These are phyloP conservation scores for Xanthoparmelia taractica DNA, from an alignment of 495 filamentous ascomycete species.

Conservation along the genomic window DNA sequence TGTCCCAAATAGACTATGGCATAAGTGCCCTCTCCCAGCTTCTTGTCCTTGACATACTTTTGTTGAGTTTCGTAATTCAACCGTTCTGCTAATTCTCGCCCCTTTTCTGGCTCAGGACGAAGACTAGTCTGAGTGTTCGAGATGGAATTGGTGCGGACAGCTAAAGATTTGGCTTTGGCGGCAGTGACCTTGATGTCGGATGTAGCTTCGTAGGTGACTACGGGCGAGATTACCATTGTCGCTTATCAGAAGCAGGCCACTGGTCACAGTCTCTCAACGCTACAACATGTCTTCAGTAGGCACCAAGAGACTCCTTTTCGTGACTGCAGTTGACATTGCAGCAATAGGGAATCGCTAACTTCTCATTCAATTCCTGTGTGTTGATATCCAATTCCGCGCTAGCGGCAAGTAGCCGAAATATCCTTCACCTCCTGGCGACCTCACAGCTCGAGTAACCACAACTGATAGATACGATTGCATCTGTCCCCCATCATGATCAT, in stretches of 20 bases:
- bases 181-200: slow-evolving; percentile 33
- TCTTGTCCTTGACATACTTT: slow-evolving; percentile 87
- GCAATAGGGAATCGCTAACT: neutral
- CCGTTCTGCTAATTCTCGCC: slow-evolving; percentile 67
- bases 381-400: slow-evolving; percentile 9
- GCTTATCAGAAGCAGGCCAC: neutral
- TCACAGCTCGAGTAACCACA: neutral
- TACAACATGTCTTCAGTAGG: neutral
- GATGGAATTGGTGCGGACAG: slow-evolving; percentile 30
- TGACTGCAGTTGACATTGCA: neutral
- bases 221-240: slow-evolving; percentile 41
- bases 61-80: slow-evolving; percentile 79
- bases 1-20: slow-evolving; percentile 89
- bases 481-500: slow-evolving; percentile 7
- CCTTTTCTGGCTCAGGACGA: slow-evolving; percentile 25
- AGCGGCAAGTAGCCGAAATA: slow-evolving; percentile 3
- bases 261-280: neutral
- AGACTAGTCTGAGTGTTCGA: slow-evolving; percentile 2
- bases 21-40: slow-evolving; percentile 94
- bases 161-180: slow-evolving; percentile 35
- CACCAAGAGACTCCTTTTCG: too few species aligned
- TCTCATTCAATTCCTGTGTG: neutral
- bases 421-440: neutral
- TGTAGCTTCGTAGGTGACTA: slow-evolving; percentile 34
- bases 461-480: neutral